Base-by-base conservation (phyloP, 768 basidiomycete species). In the Calvatia gigantea region DNA sequence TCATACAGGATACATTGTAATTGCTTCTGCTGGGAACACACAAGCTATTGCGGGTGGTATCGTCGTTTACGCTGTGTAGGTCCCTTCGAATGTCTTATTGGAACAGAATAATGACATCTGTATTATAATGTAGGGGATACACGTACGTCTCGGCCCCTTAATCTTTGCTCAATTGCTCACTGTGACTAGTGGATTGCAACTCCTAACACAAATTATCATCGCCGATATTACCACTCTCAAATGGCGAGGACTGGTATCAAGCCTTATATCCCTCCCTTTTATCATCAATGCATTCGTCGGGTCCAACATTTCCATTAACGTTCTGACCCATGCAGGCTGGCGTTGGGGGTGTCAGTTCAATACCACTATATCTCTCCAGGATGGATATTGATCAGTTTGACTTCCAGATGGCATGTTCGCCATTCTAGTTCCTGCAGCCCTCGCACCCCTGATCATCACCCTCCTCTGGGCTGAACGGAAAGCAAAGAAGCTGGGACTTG, bases 281-380 rank as follows among this genome's bases (percentile, higher is more conserved):
- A 69, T 87, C 57, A 72, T 87, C 65, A 86, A 87, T 64, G 82
- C 74, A 2, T 86, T 85, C 62, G 71, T 86, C 54, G 83, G 84
- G n/a, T 72, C 81, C n/a, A 83, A 82, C 61, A 77, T 87, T 45
- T 74, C 81, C n/a, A 63, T 81, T 6, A 69, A 70, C 57, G 70
- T 79, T 32, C 53, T 78, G 38, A 59, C 62, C 11, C 62, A 67
- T 25, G 68, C 71, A 21, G 79, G 81, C 6, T 87, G 86, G 86
- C 68, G 86, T 66, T 86, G 86, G 86, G 86, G 86, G 29, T 87
- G 82, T 83, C 63, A 43, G 83, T 78, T 46, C 57, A 46, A 52
- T 45, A 37, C 39, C 31, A 14, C 39, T 38, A 31, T 7, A 28
- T 46, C n/a, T n/a, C 19, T 7, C 6, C 19, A 42, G 25, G 11